Evolutionary conservation across 495 filamentous ascomycete species (phyloP).

Genomic region (Astrothelium subdiscretum): DNA sequence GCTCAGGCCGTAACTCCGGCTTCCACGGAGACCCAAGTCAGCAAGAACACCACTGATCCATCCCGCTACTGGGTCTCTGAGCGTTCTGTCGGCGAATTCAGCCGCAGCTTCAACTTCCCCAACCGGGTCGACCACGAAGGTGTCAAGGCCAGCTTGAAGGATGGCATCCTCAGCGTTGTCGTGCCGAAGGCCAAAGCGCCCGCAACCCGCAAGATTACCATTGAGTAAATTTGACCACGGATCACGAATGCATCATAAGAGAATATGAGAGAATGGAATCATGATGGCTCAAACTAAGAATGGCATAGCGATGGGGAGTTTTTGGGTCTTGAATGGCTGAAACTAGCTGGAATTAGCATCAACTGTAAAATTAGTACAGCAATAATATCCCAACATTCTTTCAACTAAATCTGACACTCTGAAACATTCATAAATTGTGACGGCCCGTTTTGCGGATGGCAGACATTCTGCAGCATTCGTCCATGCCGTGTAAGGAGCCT

Average conservation of each 20-base stretch:
- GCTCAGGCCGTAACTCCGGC: constrained; percentile 20
- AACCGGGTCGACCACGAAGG: constrained; percentile 59
- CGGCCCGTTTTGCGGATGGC: too few relatives aligned
- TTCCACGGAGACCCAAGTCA: constrained; percentile 23
- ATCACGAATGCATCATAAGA: background rate
- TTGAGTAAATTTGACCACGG: constrained; percentile 38
- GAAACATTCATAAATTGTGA: too few relatives aligned
- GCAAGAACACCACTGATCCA: constrained; percentile 22
- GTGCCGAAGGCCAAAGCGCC: constrained; percentile 64
- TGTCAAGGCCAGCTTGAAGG: constrained; percentile 63
- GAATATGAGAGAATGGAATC: background rate
- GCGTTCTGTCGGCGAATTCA: constrained; percentile 70
- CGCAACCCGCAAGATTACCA: constrained; percentile 41
- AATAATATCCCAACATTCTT: background rate
- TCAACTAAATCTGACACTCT: too few relatives aligned
- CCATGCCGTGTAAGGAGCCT: too few relatives aligned
- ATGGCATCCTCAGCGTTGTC: constrained; percentile 59
- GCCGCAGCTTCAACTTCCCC: constrained; percentile 68
- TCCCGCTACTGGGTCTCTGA: constrained; percentile 63
- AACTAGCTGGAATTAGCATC: too few relatives aligned
- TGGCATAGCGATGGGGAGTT: background rate
- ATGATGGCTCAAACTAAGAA: background rate
- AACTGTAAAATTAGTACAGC: too few relatives aligned
- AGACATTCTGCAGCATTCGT: too few relatives aligned
- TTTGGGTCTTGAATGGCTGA: background rate